Conservation (phyloP, 305 asterid species). For the Fraxinus floribunda region DNA sequence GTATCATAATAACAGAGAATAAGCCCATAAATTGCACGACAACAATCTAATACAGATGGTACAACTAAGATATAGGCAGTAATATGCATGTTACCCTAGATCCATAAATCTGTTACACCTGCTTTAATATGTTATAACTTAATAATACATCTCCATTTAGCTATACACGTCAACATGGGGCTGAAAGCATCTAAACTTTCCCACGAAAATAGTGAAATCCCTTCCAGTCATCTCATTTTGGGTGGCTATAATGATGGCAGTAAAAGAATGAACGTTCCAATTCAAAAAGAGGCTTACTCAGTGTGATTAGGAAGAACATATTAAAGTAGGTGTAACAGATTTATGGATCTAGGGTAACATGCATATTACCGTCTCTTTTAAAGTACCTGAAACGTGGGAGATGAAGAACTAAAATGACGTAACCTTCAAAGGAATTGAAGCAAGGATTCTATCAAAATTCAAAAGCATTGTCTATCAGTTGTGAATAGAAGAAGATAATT, state of each 20-base stretch:
- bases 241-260: background rate
- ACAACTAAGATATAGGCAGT: background rate
- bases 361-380: no score
- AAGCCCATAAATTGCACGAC: background rate
- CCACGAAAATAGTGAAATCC: background rate
- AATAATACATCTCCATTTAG: background rate
- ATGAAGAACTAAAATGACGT: no score
- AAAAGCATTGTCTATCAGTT: no score
- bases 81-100: background rate
- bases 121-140: background rate
- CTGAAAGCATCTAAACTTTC: background rate
- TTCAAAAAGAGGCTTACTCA: background rate
- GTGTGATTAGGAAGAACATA: background rate
- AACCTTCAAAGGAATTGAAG: no score
- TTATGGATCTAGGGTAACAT: no score
- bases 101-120: background rate
- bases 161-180: background rate
- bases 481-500: no score
- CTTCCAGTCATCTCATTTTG: background rate
- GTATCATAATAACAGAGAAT: conserved; percentile 4
- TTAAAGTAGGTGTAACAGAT: no score
- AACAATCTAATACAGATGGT: background rate
- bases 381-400: no score
- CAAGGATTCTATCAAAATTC: no score
- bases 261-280: background rate